phyloP scores from a whole-genome alignment of 139 green algal species.

The Micractinium conductrix region DNA sequence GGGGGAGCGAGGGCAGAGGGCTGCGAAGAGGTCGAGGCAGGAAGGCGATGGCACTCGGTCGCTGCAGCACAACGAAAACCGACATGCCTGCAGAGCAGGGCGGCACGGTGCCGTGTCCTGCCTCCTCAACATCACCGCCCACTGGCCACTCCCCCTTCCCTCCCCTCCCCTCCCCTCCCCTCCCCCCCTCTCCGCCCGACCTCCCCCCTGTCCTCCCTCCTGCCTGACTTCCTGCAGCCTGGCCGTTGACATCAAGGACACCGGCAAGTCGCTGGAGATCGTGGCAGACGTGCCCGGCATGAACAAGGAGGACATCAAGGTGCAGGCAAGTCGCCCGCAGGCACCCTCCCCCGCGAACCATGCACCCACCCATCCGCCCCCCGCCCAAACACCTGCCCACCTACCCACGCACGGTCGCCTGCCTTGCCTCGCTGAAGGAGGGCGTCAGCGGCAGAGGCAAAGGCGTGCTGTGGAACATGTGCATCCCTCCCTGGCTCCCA shows the following conservation, averaged over 20 bases:
- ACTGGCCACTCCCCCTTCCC: not conserved
- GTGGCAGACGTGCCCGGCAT: slow-evolving; percentile 45
- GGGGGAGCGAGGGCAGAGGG: not conserved
- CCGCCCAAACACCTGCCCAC: too few species aligned
- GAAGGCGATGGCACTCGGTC: not conserved
- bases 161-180: not conserved
- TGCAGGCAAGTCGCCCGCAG: not conserved
- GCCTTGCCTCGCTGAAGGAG: too few species aligned
- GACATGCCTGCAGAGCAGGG: too few species aligned
- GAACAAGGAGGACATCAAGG: slow-evolving; percentile 44
- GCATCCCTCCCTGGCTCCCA: not conserved
- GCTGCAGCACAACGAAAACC: not conserved
- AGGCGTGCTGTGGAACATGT: too few species aligned
- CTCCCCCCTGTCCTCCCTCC: not conserved
- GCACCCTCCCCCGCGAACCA: too few species aligned
- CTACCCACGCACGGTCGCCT: too few species aligned
- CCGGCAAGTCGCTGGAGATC: slow-evolving; percentile 31
- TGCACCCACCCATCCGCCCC: too few species aligned
- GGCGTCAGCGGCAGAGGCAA: too few species aligned
- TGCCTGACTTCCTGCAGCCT: not conserved
- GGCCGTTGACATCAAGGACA: slow-evolving; percentile 38
- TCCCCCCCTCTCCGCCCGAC: not conserved
- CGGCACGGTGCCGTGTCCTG: too few species aligned
- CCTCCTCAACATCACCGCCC: not conserved
- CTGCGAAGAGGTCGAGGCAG: too few species aligned